Evolutionary conservation across 306 rosid species (phyloP), one percentile per base, ranked within the genome.

Genomic region (Begonia loranthoides): DNA sequence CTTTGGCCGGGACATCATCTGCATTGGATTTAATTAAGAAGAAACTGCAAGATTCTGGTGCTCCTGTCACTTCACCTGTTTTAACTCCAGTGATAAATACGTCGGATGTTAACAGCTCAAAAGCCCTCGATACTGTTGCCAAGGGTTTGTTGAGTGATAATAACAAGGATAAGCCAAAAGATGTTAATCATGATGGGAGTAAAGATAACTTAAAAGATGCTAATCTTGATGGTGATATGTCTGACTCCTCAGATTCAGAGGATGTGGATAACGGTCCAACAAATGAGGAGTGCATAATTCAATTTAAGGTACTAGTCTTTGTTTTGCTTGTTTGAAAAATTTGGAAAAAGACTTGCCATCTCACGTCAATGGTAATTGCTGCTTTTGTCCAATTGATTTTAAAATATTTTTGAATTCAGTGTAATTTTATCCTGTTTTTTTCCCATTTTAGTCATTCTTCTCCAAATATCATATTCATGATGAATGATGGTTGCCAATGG

Each of bases 171-270:
- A 85, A 76, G 69, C 78, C 64, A 54, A 85, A 85, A 59, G 95
- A 82, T 77, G 70, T 70, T 49, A 80, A 82, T 69, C 95, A 79
- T 49, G 95, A 74, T 66, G 79, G 80, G 36, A 76, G 64, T 73
- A 82, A 75, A 65, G 97, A 82, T 67, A 85, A 76, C 67, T 76
- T 61, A 54, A 85, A 85, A 59, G 95, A 82, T 77, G 68, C 71
- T 49, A 80, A 82, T 69, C 95, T 80, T 49, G 94, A 74, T 66
- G 79, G 80, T 48, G 79, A 74, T 48, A 46, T 54, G 67, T 78
- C 95, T 43, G 95, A 90, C 62, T 72, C 92, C 48, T 90, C 99
- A 41, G 99, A 90, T 70, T 90, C 95, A 12, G 99, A 86, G 71
- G 99, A 86, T 41, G 80, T 73, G 51, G 87, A 82, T 45, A 80